Evolutionary conservation across 768 basidiomycete genomes (phyloP), one percentile per base, ranked within the genome.

Genomic region (Tylopilus intermedius): DNA sequence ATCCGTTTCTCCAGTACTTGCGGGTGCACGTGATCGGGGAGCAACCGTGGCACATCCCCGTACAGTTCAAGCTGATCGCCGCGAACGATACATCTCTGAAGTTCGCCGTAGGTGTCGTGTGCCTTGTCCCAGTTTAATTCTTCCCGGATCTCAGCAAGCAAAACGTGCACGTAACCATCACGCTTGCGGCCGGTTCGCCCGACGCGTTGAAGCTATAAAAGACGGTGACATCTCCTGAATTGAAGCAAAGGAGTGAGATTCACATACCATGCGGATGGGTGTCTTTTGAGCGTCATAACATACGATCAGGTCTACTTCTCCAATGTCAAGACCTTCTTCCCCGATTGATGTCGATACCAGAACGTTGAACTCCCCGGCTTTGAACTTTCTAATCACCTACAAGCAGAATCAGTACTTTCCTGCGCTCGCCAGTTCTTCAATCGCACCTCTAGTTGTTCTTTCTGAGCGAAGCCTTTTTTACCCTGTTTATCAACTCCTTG

Each of bases 261-360:
- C 22, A 57, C 83, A 47, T 67, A 95, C 95, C 88, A 96, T 93
- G 52, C 94, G 90, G 56, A 97, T 94, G 1, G 94, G 88, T 0
- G 91, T 91, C 74, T 95, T 96, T 62, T 94, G 91, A 24, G 94
- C 86, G 59, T 99, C 96, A 67, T 98, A 99, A 63, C 94, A 97
- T 45, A 97, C 75, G 51, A 97, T 95, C 64, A 94, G 76, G 66
- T 99, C 96, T 14, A 99, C 86, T 67, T 96, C 94, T 30, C 96
- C 96, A 50, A 99, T 99, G 67, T 99, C 96, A 15, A 99, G 76
- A 52, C 96, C 96, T 69, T 99, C 96, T 71, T 99, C 96, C 21
- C 96, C 96, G 50, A 99, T 92, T 4, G 89, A 95, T 5, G 96
- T 98, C 1, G 94, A 88, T 8, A 99, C 95, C 10, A 99, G 74